Conservation (phyloP, 306 rosid genomes). For the Quercus berberidifolia region DNA sequence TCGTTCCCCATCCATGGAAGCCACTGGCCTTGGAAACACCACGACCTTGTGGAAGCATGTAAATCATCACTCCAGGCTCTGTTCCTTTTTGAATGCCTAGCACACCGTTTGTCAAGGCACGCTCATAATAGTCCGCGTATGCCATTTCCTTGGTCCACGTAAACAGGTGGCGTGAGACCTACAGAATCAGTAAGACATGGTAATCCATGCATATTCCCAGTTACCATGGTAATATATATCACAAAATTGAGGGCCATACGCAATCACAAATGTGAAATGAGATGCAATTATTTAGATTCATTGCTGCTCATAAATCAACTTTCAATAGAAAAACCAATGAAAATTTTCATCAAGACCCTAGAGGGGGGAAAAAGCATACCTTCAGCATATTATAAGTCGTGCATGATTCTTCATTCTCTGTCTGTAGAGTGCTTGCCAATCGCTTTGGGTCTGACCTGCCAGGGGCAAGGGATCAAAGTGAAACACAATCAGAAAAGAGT, state of each 20-base stretch:
- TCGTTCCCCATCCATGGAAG: constrained; percentile 68
- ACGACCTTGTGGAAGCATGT: constrained; percentile 72
- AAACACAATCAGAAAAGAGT: neutral
- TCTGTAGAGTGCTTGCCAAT: constrained; percentile 39
- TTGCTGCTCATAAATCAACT: neutral
- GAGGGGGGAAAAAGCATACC: constrained; percentile 33
- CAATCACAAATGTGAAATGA: neutral
- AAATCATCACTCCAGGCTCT: constrained; percentile 90
- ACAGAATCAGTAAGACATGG: constrained; percentile 16
- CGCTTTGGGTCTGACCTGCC: constrained; percentile 69
- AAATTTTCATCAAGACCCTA: constrained; percentile 4
- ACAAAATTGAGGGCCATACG: neutral
- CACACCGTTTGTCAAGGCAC: constrained; percentile 87
- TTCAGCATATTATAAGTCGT: constrained; percentile 92
- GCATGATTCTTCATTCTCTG: constrained; percentile 88
- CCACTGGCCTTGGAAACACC: constrained; percentile 71
- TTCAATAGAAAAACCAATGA: neutral
- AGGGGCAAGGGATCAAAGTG: constrained; percentile 1
- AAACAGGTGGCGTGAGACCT: constrained; percentile 85
- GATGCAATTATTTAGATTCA: neutral
- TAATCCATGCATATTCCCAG: neutral
- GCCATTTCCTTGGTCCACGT: constrained; percentile 81
- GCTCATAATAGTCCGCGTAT: constrained; percentile 88
- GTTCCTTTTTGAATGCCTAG: constrained; percentile 90
- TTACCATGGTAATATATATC: neutral